Base-by-base conservation (phyloP, 176 grass and related monocot species). In the Melocanna baccifera region DNA sequence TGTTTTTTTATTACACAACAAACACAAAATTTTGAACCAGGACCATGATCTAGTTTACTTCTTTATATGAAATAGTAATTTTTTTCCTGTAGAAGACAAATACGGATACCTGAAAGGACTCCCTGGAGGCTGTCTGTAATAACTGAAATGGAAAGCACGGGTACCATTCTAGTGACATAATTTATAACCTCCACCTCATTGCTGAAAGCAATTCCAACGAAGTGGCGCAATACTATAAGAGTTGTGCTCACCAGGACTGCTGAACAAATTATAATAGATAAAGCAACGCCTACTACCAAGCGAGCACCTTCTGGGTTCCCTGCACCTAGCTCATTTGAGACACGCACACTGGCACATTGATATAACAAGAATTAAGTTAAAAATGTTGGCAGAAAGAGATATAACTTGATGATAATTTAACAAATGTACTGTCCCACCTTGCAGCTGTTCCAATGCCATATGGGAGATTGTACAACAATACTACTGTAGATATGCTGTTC, bases 301-400 rank as follows among this genome's bases (percentile, higher is more conserved):
- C 72, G 70, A 51, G 92, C 89, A 9, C 85, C 81, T 23, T 91
- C 46, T 13, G 89, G 87, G 29, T 88, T 90, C 37, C 86, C 89
- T 28, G 92, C 92, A 81, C 89, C 92, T 57, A 94, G 69, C 83
- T 94, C 92, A 78, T 94, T 94, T 41, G 92, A 94, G 40, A 94
- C 77, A 10, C 84, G 92, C 16, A 90, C 81, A 58, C 86, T 91
- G 46, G 64, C 28, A 73, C 66, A 77, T 70, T 50, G 29, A 29
- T 25, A 13, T 26, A 39, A 20, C 16, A 77, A 10, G 67, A 48
- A 46, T 63, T 69, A 76, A 41, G 19, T 55, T 51, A 69, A 73
- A 62, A 41, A 70, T 47, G 47, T 72, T 1, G 1, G 40, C 43
- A 73, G 15, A 70, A 86, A 85, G 1, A 36, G 6, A 53, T 55